phyloP scores from a whole-genome alignment of 495 filamentous ascomycete species.

The Penicillium flavigenum region DNA sequence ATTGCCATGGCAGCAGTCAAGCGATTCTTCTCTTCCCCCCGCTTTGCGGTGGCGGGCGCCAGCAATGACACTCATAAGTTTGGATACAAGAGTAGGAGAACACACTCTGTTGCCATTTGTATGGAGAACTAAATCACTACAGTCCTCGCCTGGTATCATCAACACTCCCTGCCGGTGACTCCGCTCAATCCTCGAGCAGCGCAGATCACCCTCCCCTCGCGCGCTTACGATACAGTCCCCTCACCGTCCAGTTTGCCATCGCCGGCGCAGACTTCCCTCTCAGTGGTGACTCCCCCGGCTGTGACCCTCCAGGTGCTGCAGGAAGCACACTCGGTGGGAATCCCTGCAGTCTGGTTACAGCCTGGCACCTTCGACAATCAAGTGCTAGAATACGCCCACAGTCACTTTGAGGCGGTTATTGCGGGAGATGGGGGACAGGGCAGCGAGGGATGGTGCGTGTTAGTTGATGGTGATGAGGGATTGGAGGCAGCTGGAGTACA shows the following conservation, averaged over 20 bases:
- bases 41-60: constrained; percentile 90
- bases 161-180: constrained; percentile 70
- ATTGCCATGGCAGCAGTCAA: constrained; percentile 55
- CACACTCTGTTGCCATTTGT: not conserved
- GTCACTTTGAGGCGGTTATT: constrained; percentile 66
- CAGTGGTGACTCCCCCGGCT: constrained; percentile 83
- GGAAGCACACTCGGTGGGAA: constrained; percentile 76
- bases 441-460: constrained; percentile 84
- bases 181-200: constrained; percentile 76
- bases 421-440: constrained; percentile 66
- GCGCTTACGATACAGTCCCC: constrained; percentile 61
- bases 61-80: constrained; percentile 80
- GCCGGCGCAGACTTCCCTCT: constrained; percentile 69
- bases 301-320: constrained; percentile 65
- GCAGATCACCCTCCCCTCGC: constrained; percentile 55
- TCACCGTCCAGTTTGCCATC: constrained; percentile 61
- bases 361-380: constrained; percentile 81
- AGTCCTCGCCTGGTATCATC: constrained; percentile 90
- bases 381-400: constrained; percentile 64
- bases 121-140: constrained; percentile 13
- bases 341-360: constrained; percentile 86
- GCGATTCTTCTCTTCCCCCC: constrained; percentile 77
- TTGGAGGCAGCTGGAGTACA: constrained; percentile 59
- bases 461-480: constrained; percentile 81
- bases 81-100: constrained; percentile 75